These are phyloP conservation scores for Diaporthe sp. DNA, from an alignment of 2,329 filamentous ascomycete species.

Conservation along the genomic window DNA sequence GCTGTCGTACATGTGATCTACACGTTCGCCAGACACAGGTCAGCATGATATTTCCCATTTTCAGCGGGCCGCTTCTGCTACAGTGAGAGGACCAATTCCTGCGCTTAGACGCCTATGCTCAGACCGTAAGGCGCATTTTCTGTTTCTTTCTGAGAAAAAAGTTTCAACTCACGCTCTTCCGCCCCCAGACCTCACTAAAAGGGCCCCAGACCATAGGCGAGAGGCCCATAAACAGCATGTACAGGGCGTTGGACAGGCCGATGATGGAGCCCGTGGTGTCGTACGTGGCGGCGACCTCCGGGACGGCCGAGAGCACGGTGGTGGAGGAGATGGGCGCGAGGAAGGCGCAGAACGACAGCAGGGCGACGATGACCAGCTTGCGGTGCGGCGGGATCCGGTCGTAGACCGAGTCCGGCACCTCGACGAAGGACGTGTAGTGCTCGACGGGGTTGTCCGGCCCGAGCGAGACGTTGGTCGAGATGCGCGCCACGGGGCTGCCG, in stretches of 20 bases:
- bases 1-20: constrained; percentile 68
- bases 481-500: constrained; percentile 29
- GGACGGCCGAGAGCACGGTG: constrained; percentile 73
- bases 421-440: constrained; percentile 47
- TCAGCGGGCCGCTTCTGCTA: not conserved
- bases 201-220: constrained; percentile 76
- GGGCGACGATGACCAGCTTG: constrained; percentile 75
- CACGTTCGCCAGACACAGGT: not conserved
- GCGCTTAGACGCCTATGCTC: not conserved
- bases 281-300: constrained; percentile 73
- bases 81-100: not conserved
- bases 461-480: constrained; percentile 43
- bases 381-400: constrained; percentile 70
- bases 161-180: constrained; percentile 56
- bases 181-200: constrained; percentile 69
- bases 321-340: constrained; percentile 79
- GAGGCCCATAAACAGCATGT: constrained; percentile 79
- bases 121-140: not conserved
- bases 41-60: not conserved
- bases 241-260: constrained; percentile 77
- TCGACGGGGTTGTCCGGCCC: constrained; percentile 46
- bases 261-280: constrained; percentile 72
- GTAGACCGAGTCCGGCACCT: constrained; percentile 71
- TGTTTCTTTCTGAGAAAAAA: too few species aligned
- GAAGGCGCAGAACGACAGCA: constrained; percentile 82